Conservation (phyloP, 495 filamentous ascomycete genomes). For the Venustampulla echinocandica region DNA sequence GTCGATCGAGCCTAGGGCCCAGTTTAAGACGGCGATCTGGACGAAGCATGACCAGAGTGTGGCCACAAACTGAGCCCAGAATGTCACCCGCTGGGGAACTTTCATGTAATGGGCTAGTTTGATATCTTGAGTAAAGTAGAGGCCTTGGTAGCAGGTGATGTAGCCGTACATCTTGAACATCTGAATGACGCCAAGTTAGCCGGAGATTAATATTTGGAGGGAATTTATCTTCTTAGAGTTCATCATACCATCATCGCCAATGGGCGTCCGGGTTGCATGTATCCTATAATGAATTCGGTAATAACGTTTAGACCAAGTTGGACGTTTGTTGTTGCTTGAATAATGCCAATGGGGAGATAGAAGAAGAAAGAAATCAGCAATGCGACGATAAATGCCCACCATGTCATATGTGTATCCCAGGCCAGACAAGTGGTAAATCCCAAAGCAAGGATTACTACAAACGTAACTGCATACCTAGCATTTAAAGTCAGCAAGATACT, state of each 20-base stretch:
- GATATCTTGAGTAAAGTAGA: conserved; percentile 45
- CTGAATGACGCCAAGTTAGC: too few species aligned
- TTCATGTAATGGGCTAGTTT: conserved; percentile 65
- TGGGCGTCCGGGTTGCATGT: conserved; percentile 58
- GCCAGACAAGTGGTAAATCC: conserved; percentile 51
- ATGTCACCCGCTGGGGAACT: conserved; percentile 41
- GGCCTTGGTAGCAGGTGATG: conserved; percentile 53
- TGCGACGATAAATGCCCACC: conserved; percentile 59
- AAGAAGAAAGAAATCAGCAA: conserved; percentile 47
- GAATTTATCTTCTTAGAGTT: too few species aligned
- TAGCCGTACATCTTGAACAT: conserved; percentile 36
- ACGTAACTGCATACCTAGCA: conserved; percentile 41
- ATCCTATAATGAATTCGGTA: conserved; percentile 64
- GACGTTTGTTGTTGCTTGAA: conserved; percentile 59
- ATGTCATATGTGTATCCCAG: conserved; percentile 57
- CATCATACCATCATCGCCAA: conserved; percentile 65
- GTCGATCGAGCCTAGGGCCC: conserved; percentile 51
- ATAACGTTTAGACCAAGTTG: conserved; percentile 60
- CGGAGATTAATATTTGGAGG: too few species aligned
- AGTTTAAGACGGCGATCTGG: conserved; percentile 56
- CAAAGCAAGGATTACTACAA: conserved; percentile 45
- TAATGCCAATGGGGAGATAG: conserved; percentile 45
- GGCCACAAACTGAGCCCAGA: conserved; percentile 56
- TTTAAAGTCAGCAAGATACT: conserved; percentile 46
- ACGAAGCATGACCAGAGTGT: conserved; percentile 57